Base-by-base conservation (phyloP, 352 stramenopile species). In the Plasmopara muralis region DNA sequence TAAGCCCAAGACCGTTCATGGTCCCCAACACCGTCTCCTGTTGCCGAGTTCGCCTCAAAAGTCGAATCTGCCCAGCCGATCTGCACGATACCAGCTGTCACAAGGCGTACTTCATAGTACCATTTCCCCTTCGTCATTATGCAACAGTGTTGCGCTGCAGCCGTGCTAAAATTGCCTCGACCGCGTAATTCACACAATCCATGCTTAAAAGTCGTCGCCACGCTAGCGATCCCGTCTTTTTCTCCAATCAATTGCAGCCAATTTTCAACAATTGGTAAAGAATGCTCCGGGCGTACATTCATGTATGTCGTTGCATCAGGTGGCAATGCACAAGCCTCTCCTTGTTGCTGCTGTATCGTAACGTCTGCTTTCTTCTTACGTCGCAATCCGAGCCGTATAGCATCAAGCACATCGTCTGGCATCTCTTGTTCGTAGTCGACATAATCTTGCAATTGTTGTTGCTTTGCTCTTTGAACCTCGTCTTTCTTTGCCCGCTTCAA, bases 41-140 rank as follows among this genome's bases (percentile, higher is more conserved):
- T 71, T 42, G 74, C 79, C 1, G 84, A 92, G 45, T 93, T 79
- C 9, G 77, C 74, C 14, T 62, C 62, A 47, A 96, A 96, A 4
- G 72, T 72, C 8, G 62, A 73, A 54, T 95, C 84, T 7, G 87
- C 85, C 91, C 89, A 97, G n/a, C 91, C 91, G 46, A 97, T 60
- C 61, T 98, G 91, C 45, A 95, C 87, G 10, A 97, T 70, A 14
- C 87, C 89, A 58, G 79, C 79, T 7, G 87, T 95, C 31, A 95
- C 55, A 9, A 98, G 68, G 25, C 79, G 78, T 13, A 96, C 89
- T 53, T 97, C 89, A 61, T 95, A 97, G 56, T 97, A 96, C 78
- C 79, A 91, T 64, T 87, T 87, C 14, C 83, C 83, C 9, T 50
- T 53, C 6, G 67, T 74, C 49, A 87, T 46, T 1, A 53, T 50